These are phyloP conservation scores for Clitocybe nebularis DNA, from an alignment of 1,284 basidiomycete species.

Conservation along the genomic window DNA sequence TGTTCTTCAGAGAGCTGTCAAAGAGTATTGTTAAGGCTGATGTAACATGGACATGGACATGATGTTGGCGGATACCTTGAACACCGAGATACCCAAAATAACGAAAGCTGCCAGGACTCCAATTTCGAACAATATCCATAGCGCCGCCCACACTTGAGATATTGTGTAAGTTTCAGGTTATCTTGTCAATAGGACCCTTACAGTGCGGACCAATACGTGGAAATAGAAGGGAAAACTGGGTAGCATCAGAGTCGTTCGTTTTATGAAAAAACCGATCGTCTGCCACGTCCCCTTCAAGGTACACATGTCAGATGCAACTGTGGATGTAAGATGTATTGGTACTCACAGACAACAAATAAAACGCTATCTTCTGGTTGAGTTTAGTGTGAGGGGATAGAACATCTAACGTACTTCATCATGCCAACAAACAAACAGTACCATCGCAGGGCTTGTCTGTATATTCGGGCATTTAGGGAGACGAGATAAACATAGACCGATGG, in stretches of 20 bases:
- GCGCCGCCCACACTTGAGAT: conserved; percentile 61
- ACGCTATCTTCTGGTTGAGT: conserved; percentile 39
- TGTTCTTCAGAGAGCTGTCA: conserved; percentile 43
- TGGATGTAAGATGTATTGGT: background rate
- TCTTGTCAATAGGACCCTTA: conserved; percentile 24
- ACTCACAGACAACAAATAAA: conserved; percentile 73
- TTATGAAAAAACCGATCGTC: conserved; percentile 86
- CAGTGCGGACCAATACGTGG: conserved; percentile 64
- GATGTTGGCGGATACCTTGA: conserved; percentile 47
- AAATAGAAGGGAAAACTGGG: conserved; percentile 70
- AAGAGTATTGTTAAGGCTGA: conserved; percentile 4
- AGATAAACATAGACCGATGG: background rate
- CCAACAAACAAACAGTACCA: conserved; percentile 84
- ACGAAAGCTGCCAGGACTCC: conserved; percentile 65
- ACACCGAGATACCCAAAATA: conserved; percentile 67
- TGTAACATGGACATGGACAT: background rate
- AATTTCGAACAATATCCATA: conserved; percentile 74
- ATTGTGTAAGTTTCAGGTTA: conserved; percentile 5
- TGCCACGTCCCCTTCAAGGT: conserved; percentile 68
- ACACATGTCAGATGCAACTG: conserved; percentile 1
- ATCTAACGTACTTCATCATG: conserved; percentile 69
- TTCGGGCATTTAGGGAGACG: background rate
- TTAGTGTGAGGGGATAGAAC: background rate
- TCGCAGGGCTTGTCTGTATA: conserved; percentile 50
- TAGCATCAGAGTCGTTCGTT: conserved; percentile 78